Evolutionary conservation across 306 rosid genomes (phyloP), one percentile per base, ranked within the genome.

Genomic region (Casuarina glauca): DNA sequence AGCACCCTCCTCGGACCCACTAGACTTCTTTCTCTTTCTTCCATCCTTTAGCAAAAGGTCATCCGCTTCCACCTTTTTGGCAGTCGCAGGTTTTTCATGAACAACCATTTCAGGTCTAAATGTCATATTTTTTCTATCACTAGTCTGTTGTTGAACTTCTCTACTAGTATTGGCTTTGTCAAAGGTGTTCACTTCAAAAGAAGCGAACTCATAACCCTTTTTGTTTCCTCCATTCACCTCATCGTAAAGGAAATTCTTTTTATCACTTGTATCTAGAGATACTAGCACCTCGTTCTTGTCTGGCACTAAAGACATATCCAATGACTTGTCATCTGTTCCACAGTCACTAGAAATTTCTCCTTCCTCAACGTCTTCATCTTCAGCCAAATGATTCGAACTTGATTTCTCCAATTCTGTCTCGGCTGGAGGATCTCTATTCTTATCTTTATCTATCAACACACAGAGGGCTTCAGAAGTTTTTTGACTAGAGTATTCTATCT

Each of bases 301-400:
- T 74, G 68, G 57, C 66, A 78, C 46, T 17, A 74, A 78, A 69
- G 82, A 26, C 62, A 50, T 64, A 76, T 84, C 77, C 36, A 75
- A 76, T 42, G 86, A 84, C 67, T 74, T 60, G 26, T 49, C 87
- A 78, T 78, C 76, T 58, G 60, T 73, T 41, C 41, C 72, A 73
- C 69, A 55, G 58, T 86, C 93, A 77, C 86, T 91, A 72, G 84
- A 86, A 70, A 94, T 83, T 86, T 94, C 97, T 74, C 98, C 98
- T 75, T 94, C 98, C 80, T 94, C 98, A 53, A 81, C 6, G 17
- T 79, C 91, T 68, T 35, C 92, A 26, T 76, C 81, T 67, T 78
- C 84, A 38, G 20, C 32, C n/a, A 13, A 63, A 78, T 60, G 69
- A 78, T 77, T 54, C 16, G 86, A 77, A 78, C 52, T 53, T 67